Base-by-base conservation (phyloP, 1,284 basidiomycete genomes). In the Pseudozyma pruni region DNA sequence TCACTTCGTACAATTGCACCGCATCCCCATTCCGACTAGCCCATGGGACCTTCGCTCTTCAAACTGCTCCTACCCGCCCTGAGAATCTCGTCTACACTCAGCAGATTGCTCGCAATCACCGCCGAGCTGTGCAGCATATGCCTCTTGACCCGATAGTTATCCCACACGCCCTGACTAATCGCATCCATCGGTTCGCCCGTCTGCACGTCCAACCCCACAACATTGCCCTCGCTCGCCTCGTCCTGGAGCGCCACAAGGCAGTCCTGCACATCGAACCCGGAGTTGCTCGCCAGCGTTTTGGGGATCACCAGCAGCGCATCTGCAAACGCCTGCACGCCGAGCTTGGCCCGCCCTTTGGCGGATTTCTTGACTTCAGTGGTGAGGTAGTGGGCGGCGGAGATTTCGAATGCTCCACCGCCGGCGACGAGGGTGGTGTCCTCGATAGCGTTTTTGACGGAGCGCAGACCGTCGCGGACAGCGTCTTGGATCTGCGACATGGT, bases 111-210 rank as follows among this genome's bases (percentile, higher is more conserved):
- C 19, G 94, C 95, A 79, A 99, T 98, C 68, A 98, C 96, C 64
- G 95, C 94, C 84, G 93, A 95, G 58, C 61, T 94, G 82, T 98
- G 95, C 56, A 99, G 85, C 93, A 98, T 96, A 81, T 98, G 96
- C 67, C 95, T 87, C 86, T 98, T 98, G 64, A 98, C 96, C 61
- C 96, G 87, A 84, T 97, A 98, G 85, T 98, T 98, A 84, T 99
- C 96, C 94, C 95, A 98, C 17, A 99, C 90, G 35, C 96, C 96
- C 80, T 93, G 90, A 4, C 92, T 90, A 14, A 92, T 91, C 7
- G 96, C 95, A 81, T 99, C 95, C 81, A 96, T 92, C 4, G 95
- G 94, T 83, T 98, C 94, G 57, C 96, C 96, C 27, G 93, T 92
- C 81, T 93, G 86, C 38, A 98, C 86, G 84, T 98, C 92, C 68